A percentile compares a stretch with the other conserved stretches of the same genome.
phyloP scores from a whole-genome alignment of 805 yeast species.

The Saturnispora halmiae region DNA sequence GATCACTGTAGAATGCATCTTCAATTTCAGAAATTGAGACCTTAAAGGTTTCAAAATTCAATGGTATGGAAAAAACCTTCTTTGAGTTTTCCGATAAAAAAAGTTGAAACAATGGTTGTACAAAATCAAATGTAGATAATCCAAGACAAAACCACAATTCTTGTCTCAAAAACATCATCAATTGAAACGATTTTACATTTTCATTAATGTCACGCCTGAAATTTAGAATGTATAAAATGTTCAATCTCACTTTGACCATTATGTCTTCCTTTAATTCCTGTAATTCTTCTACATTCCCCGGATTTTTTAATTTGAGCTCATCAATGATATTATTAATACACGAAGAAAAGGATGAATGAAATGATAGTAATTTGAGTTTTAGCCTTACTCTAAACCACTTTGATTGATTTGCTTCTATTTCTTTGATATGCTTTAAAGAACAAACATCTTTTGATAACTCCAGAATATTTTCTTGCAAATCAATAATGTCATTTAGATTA shows the following conservation, averaged over 20 bases:
- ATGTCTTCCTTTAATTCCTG: no score
- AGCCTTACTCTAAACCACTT: conserved; percentile 6
- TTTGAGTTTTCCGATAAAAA: neutral
- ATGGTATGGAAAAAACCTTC: neutral
- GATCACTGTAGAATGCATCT: neutral
- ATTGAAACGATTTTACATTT: neutral
- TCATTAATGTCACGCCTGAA: no score
- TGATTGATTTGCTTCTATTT: conserved; percentile 5
- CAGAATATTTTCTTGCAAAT: neutral
- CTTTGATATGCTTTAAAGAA: neutral
- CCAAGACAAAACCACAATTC: neutral
- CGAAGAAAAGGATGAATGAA: neutral
- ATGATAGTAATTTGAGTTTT: conserved; percentile 6
- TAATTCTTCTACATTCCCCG: no score
- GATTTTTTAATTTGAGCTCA: no score
- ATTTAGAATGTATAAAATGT: no score
- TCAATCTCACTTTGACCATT: no score
- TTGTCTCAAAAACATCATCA: neutral
- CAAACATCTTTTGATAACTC: neutral
- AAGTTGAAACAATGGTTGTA: neutral
- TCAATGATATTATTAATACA: conserved; percentile 1
- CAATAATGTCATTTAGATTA: neutral
- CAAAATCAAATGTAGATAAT: neutral
- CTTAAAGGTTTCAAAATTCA: no score
- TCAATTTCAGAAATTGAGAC: no score